phyloP scores from a whole-genome alignment of 192 early-diverging fungal species.

The Linnemannia hyalina region DNA sequence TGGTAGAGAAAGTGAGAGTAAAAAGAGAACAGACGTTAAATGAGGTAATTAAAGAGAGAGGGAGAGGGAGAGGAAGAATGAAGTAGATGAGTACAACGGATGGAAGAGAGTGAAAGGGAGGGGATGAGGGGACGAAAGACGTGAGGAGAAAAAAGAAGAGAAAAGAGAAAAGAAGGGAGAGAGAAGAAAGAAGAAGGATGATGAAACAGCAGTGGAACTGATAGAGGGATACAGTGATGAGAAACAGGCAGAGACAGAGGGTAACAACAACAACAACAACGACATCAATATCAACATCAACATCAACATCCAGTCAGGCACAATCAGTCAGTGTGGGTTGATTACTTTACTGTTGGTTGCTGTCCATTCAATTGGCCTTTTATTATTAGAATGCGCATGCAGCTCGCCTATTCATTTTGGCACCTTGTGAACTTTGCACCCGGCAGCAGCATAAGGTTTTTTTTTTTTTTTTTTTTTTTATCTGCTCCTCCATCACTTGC shows the following conservation, averaged over 20 bases:
- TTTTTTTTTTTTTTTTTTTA: too few relatives aligned
- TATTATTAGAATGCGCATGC: too few relatives aligned
- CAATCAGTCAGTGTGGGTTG: too few relatives aligned
- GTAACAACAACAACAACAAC: too few relatives aligned
- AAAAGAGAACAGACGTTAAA: not conserved
- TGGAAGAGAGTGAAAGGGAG: not conserved
- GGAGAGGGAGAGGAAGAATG: not conserved
- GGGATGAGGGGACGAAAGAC: not conserved
- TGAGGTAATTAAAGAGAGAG: not conserved
- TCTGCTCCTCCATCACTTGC: too few relatives aligned
- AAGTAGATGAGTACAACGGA: not conserved
- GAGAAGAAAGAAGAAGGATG: not conserved
- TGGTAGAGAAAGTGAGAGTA: too few relatives aligned
- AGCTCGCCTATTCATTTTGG: too few relatives aligned
- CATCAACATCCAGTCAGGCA: too few relatives aligned
- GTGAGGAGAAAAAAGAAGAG: not conserved
- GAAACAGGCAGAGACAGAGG: not conserved
- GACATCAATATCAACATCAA: too few relatives aligned
- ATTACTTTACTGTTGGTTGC: too few relatives aligned
- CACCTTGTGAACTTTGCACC: too few relatives aligned
- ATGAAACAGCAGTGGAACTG: not conserved
- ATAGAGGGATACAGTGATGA: not conserved
- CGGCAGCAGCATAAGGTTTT: not conserved
- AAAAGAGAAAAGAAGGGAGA: not conserved
- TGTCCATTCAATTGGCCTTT: too few relatives aligned